Base-by-base conservation (phyloP, 2,329 filamentous ascomycete genomes). In the Scedosporium aurantiacum region DNA sequence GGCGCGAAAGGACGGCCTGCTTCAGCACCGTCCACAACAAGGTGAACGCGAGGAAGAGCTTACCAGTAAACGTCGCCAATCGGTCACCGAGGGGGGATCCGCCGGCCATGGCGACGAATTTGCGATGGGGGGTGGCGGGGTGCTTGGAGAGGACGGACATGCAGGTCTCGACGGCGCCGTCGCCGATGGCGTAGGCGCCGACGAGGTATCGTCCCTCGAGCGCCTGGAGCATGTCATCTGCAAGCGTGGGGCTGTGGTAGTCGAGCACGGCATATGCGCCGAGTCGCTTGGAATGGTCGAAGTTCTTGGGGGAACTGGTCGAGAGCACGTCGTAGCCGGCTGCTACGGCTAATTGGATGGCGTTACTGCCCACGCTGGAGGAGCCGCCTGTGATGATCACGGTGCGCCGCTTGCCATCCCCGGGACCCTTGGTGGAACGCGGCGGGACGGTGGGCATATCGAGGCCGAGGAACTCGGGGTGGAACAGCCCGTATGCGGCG, bases 381-480 rank as follows among this genome's bases (percentile, higher is more conserved):
- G 77, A 74, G 0, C 80, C 82, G n/a, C 80, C 80, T 77, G 79
- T 83, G 47, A 73, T 63, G 16, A 59, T 27, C 4, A 23, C 14
- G 50, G 14, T 16, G 14, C 50, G 50, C 41, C 3, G 41, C 41
- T 14, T 14, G 41, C 18, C 18, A 7, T 45, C 41, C 41, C 12
- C 71, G 62, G 3, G 81, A 73, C 28, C 68, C 66, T 63, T 79
- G 74, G 70, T 80, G 81, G 18, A 82, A 72, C 2, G 72, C 74
- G 25, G 25, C 25, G 25, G 25, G 25, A 27, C 25, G 25, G 25
- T 27, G 25, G 25, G 25, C 25, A 27, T 27, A 3, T 27, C 25
- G 3, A 27, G 25, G 25, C 25, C 25, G 25, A 27, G 25, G 25
- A 27, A 27, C 25, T 27, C 25, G 25, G 25, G 25, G 25, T 27